Percentiles rank a stretch among this genome's conserved stretches.
These are phyloP conservation scores for Pseudodiploospora longispora DNA, from an alignment of 2,329 filamentous ascomycete genomes.

Conservation along the genomic window DNA sequence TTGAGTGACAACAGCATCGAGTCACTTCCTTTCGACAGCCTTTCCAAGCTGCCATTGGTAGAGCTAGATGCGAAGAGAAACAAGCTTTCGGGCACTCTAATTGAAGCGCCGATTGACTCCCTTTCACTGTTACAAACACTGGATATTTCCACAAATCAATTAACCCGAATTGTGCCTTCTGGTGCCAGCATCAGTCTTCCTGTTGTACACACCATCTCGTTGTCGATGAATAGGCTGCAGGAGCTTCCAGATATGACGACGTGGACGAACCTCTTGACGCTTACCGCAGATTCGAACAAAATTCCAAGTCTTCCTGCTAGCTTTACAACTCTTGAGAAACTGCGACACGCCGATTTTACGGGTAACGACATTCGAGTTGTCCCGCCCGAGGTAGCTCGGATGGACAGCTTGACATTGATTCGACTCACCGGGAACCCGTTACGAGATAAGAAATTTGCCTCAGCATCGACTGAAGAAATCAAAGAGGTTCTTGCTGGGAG, in stretches of 20 bases:
- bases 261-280: slow-evolving; percentile 64
- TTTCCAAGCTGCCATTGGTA: slow-evolving; percentile 60
- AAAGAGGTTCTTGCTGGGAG: slow-evolving; percentile 65
- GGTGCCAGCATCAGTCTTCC: slow-evolving; percentile 53
- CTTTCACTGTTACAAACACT: slow-evolving; percentile 63
- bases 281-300: slow-evolving; percentile 76
- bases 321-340: slow-evolving; percentile 56
- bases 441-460: slow-evolving; percentile 77
- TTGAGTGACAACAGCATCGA: slow-evolving; percentile 71
- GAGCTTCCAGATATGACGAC: slow-evolving; percentile 63
- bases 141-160: slow-evolving; percentile 69
- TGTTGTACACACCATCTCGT: slow-evolving; percentile 60
- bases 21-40: slow-evolving; percentile 58
- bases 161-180: slow-evolving; percentile 45
- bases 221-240: slow-evolving; percentile 75
- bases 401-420: slow-evolving; percentile 69
- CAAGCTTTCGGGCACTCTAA: slow-evolving; percentile 62
- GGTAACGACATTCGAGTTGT: slow-evolving; percentile 74
- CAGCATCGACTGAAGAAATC: slow-evolving; percentile 70
- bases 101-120: slow-evolving; percentile 51
- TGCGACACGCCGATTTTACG: slow-evolving; percentile 75
- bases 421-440: slow-evolving; percentile 84
- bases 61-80: slow-evolving; percentile 75
- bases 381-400: slow-evolving; percentile 67
- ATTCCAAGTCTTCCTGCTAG: slow-evolving; percentile 69